Evolutionary conservation across 2,329 filamentous ascomycete species (phyloP).

Genomic region (Colletotrichum tofieldiae): DNA sequence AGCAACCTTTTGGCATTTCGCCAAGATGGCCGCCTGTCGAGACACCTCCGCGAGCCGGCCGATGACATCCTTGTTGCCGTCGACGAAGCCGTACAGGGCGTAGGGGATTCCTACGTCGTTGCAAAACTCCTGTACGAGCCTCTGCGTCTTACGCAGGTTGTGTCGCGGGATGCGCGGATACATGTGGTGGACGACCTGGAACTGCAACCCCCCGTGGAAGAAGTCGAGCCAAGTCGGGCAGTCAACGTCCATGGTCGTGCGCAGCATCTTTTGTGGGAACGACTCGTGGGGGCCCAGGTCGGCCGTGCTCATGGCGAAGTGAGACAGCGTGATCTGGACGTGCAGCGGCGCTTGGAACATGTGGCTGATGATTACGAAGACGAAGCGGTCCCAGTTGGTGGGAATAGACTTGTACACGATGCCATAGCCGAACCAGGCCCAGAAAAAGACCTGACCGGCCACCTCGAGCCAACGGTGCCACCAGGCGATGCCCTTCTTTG

Average conservation of each 20-base stretch:
- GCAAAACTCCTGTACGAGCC: slow-evolving; percentile 85
- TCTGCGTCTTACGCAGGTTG: slow-evolving; percentile 83
- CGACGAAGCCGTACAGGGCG: slow-evolving; percentile 86
- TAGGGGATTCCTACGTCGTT: slow-evolving; percentile 88
- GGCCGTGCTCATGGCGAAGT: slow-evolving; percentile 94
- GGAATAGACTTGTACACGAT: slow-evolving; percentile 82
- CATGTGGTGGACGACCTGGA: slow-evolving; percentile 90
- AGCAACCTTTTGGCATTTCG: slow-evolving; percentile 78
- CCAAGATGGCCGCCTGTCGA: slow-evolving; percentile 82
- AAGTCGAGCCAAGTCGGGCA: slow-evolving; percentile 92
- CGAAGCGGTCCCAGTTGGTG: slow-evolving; percentile 76
- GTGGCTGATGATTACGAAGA: slow-evolving; percentile 86
- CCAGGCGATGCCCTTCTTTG: slow-evolving; percentile 82
- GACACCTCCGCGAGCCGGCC: slow-evolving; percentile 83
- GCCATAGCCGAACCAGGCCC: slow-evolving; percentile 89
- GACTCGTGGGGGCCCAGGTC: slow-evolving; percentile 88
- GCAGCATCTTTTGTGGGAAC: slow-evolving; percentile 91
- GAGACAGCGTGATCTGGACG: slow-evolving; percentile 90
- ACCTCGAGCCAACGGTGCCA: slow-evolving; percentile 90
- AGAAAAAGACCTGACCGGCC: slow-evolving; percentile 83
- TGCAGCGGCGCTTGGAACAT: slow-evolving; percentile 86
- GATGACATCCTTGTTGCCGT: slow-evolving; percentile 87
- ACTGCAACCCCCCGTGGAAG: slow-evolving; percentile 90
- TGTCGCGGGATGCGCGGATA: slow-evolving; percentile 89
- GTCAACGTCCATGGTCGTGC: slow-evolving; percentile 95